A percentile compares a stretch with the other conserved stretches of the same genome.
Evolutionary conservation across 1,284 basidiomycete genomes (phyloP).

Genomic region (Kwoniella shivajii): DNA sequence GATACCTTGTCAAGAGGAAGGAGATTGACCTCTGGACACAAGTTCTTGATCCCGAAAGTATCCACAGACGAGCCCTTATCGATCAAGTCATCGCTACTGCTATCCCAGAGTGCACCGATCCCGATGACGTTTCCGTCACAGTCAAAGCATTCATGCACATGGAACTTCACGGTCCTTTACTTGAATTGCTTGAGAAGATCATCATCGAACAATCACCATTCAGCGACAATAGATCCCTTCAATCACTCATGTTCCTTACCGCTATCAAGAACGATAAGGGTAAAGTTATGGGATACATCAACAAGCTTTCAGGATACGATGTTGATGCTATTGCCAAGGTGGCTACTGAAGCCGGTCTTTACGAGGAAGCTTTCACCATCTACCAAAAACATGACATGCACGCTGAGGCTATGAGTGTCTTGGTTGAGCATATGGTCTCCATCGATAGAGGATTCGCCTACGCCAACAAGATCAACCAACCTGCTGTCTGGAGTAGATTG

Average conservation of each 20-base stretch:
- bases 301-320: conserved; percentile 95
- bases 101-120: conserved; percentile 94
- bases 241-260: conserved; percentile 92
- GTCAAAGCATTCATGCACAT: conserved; percentile 99
- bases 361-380: conserved; percentile 95
- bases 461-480: conserved; percentile 94
- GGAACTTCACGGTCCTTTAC: conserved; percentile 94
- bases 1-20: conserved; percentile 96
- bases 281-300: conserved; percentile 98
- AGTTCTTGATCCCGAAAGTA: conserved; percentile 86
- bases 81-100: conserved; percentile 96
- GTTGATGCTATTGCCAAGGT: conserved; percentile 94
- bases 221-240: conserved; percentile 94
- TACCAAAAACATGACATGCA: conserved; percentile 95
- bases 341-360: conserved; percentile 92
- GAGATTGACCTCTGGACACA: conserved; percentile 96
- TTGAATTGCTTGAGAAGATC: conserved; percentile 98
- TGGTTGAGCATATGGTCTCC: conserved; percentile 97
- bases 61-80: conserved; percentile 89
- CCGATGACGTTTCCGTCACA: conserved; percentile 96
- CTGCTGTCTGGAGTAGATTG: conserved; percentile 95
- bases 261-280: conserved; percentile 98
- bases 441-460: conserved; percentile 96
- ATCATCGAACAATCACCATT: conserved; percentile 96
- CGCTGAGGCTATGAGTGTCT: conserved; percentile 92